Evolutionary conservation across 768 basidiomycete species (phyloP), one percentile per base, ranked within the genome.

Genomic region (Mycena capillaripes): DNA sequence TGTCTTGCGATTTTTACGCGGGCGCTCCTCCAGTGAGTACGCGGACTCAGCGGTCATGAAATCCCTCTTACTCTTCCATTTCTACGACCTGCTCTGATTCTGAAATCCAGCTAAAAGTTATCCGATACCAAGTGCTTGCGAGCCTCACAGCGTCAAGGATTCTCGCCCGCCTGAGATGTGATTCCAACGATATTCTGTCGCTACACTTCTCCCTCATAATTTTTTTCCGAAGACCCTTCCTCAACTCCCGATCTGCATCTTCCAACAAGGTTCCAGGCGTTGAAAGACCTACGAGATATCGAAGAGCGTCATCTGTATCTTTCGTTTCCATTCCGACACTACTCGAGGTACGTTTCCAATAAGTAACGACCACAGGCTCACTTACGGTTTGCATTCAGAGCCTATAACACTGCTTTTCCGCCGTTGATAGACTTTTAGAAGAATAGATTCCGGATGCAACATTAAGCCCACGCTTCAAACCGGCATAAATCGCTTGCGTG

Each of bases 201-300:
- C 30, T 36, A 27, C 38, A 40, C n/a, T 36, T 6, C 29, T 23
- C 32, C 29, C 67, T 46, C 30, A 56, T n/a, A 44, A 25, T 6
- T 40, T 1, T 46, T 10, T 52, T 53, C 59, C 16, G 16, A 38
- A 67, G 53, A 44, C 38, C 46, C 25, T n/a, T 32, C 29, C 60
- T 34, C 21, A n/a, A 32, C 14, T 62, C 17, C 8, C 56, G 57
- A 44, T 63, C 29, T 25, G 25, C 48, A 4, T 32, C 48, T 19
- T 68, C 71, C 29, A 58, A 34, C 36, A 71, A 71, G 25, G 58
- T 66, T 12, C 64, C 64, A 8, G 62, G 56, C 8, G 71, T 72
- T 6, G 71, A 72, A 46, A 19, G 71, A 55, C 71, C 71, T 7
- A 72, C 71, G n/a, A 63, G 71, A 53, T 68, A 69, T 46, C 66